These are phyloP conservation scores for Usnea hakonensis DNA, from an alignment of 495 filamentous ascomycete genomes.

Conservation along the genomic window DNA sequence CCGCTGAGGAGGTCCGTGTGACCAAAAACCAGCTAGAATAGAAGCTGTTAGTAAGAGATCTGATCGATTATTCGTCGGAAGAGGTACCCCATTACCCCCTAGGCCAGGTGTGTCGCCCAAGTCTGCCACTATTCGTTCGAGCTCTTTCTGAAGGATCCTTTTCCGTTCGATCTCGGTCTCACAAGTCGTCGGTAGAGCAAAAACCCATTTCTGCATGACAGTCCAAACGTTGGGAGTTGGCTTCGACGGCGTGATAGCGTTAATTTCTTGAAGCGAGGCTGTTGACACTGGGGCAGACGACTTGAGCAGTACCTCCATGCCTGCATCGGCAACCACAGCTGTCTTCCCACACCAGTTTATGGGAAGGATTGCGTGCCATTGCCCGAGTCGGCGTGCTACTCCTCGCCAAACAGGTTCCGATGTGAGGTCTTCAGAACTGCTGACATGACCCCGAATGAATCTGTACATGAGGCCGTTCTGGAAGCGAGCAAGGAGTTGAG, in stretches of 20 bases:
- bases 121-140: conserved; percentile 57
- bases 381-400: conserved; percentile 70
- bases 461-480: conserved; percentile 92
- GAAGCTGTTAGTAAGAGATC: conserved; percentile 23
- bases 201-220: conserved; percentile 91
- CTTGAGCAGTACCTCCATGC: conserved; percentile 18
- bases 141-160: conserved; percentile 62
- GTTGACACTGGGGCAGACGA: not conserved
- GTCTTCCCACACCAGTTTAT: conserved; percentile 12
- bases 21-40: conserved; percentile 69
- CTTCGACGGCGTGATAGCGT: conserved; percentile 52
- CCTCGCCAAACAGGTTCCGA: conserved; percentile 65
- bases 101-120: conserved; percentile 68
- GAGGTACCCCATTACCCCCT: conserved; percentile 60
- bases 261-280: conserved; percentile 28
- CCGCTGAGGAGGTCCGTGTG: conserved; percentile 93
- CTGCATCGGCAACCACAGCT: conserved; percentile 29
- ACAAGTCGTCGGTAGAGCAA: conserved; percentile 67
- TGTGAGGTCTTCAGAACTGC: conserved; percentile 70
- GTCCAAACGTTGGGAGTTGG: conserved; percentile 80
- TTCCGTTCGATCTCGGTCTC: conserved; percentile 59
- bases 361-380: conserved; percentile 88
- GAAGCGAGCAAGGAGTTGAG: conserved; percentile 83
- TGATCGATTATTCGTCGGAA: conserved; percentile 1
- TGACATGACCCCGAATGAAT: conserved; percentile 74